phyloP scores from a whole-genome alignment of 1,139 yeast genomes.

The Maudiozyma humilis region DNA sequence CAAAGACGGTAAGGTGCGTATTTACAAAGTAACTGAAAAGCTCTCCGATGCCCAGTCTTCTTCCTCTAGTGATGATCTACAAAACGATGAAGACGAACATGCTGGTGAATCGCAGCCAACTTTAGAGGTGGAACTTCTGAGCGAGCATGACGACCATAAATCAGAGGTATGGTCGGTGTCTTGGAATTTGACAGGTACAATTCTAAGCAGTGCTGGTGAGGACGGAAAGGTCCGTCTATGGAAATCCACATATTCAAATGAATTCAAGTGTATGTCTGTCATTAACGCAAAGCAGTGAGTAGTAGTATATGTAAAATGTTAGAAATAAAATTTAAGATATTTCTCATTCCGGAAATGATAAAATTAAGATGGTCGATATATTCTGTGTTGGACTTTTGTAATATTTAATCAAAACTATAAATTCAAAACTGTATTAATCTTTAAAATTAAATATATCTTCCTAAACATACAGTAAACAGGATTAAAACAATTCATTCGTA shows the following conservation, averaged over 20 bases:
- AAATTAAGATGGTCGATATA: no score
- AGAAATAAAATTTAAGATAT: neutral
- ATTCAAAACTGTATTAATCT: neutral
- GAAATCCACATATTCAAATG: conserved; percentile 80
- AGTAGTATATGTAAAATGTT: neutral
- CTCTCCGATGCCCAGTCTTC: conserved; percentile 13
- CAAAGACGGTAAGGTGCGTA: conserved; percentile 85
- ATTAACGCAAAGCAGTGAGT: conserved; percentile 44
- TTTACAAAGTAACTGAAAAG: conserved; percentile 60
- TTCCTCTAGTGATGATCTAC: conserved; percentile 5
- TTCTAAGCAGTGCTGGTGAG: conserved; percentile 88
- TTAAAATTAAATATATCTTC: neutral
- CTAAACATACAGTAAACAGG: no score
- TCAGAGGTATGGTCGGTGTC: conserved; percentile 94
- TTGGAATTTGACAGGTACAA: conserved; percentile 92
- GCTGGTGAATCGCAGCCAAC: conserved; percentile 8
- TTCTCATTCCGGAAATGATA: neutral
- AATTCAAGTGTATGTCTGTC: conserved; percentile 88
- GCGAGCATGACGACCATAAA: conserved; percentile 64
- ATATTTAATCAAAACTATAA: no score
- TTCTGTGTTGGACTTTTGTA: no score
- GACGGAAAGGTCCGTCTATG: conserved; percentile 88
- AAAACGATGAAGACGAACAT: neutral
- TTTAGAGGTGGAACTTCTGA: conserved; percentile 41
- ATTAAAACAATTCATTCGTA: no score